Conservation (phyloP, 176 grass and related monocot genomes). For the Melocanna baccifera region DNA sequence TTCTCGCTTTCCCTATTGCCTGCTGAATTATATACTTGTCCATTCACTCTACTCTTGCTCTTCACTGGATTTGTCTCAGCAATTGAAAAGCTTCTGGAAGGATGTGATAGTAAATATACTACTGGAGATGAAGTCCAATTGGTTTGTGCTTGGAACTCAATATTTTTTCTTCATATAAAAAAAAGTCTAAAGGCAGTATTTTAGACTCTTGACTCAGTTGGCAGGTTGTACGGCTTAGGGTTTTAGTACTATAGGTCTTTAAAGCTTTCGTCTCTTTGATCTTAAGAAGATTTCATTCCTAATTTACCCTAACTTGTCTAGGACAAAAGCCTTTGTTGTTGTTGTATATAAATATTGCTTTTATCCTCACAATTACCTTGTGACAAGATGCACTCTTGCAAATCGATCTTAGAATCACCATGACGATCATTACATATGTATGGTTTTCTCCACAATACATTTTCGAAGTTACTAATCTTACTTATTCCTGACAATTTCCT, state of each 20-base stretch:
- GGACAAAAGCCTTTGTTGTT: no score
- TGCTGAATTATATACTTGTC: background rate
- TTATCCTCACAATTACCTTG: slow-evolving; percentile 4
- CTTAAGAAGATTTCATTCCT: no score
- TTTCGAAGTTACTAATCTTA: background rate
- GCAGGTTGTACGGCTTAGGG: no score
- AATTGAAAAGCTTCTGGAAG: slow-evolving; percentile 75
- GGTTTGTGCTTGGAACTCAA: slow-evolving; percentile 43
- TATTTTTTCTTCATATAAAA: slow-evolving; percentile 12
- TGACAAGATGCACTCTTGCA: background rate
- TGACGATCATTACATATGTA: background rate
- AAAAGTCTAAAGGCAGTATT: no score
- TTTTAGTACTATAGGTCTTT: no score
- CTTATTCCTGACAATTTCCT: background rate
- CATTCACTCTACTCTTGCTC: background rate
- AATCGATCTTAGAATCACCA: background rate
- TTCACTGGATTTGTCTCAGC: slow-evolving; percentile 40
- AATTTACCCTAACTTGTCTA: no score
- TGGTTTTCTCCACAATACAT: background rate
- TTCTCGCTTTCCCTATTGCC: background rate
- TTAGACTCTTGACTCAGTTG: no score
- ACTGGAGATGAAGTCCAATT: slow-evolving; percentile 77
- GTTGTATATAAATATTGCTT: background rate
- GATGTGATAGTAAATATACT: slow-evolving; percentile 65
- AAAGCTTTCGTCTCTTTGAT: no score